A percentile compares a stretch with the other conserved stretches of the same genome.
Evolutionary conservation across 805 yeast species (phyloP).

Genomic region (Wickerhamiella azyma): DNA sequence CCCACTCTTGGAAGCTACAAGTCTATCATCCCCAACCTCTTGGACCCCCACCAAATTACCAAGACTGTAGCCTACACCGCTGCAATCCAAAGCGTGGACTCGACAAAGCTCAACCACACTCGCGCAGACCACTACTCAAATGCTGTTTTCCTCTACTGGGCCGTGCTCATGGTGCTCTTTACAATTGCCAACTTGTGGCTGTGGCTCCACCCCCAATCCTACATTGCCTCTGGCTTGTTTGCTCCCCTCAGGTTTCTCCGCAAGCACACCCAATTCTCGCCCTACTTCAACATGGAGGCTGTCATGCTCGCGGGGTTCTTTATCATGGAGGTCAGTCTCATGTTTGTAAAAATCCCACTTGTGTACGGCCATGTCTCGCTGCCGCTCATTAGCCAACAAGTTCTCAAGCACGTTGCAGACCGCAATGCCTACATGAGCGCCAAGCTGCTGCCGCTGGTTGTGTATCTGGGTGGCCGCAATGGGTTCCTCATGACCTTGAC

Average conservation of each 20-base stretch:
- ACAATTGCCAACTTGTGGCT: constrained; percentile 2
- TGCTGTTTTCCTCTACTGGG: constrained; percentile 2
- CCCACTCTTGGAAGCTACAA: not conserved
- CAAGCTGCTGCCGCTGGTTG: constrained; percentile 31
- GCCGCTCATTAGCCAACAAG: not conserved
- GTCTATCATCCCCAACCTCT: not conserved
- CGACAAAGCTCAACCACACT: not conserved
- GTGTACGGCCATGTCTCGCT: constrained; percentile 9
- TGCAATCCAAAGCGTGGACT: constrained; percentile 1
- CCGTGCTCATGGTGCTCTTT: not conserved
- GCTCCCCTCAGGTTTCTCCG: not conserved
- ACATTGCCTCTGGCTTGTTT: not conserved
- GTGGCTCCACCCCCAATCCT: not conserved
- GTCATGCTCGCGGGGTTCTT: constrained; percentile 25
- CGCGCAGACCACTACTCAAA: constrained; percentile 5
- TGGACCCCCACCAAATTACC: not conserved
- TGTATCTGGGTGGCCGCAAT: constrained; percentile 53
- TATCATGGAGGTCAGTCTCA: constrained; percentile 21
- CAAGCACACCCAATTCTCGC: not conserved
- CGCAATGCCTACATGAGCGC: constrained; percentile 1
- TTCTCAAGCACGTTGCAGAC: constrained; percentile 4
- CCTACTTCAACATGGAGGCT: not conserved
- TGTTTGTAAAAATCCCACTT: constrained; percentile 12
- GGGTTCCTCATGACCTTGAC: constrained; percentile 43
- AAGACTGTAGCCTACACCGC: not conserved